Evolutionary conservation across 169 alveolate species (phyloP), one percentile per base, ranked within the genome.

Genomic region (Pseudocohnilembus persalinus): DNA sequence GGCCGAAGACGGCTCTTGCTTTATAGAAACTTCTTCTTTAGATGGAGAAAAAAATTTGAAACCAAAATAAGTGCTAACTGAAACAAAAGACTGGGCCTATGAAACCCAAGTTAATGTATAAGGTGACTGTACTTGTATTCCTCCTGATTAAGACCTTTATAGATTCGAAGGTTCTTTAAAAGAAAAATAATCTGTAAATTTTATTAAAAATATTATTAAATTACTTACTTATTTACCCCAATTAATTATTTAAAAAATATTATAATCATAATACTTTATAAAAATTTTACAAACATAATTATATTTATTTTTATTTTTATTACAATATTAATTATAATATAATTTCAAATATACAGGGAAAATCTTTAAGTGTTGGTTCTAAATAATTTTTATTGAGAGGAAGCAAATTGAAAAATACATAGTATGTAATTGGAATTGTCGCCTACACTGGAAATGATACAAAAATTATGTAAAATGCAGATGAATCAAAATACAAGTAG

Each of bases 31-130:
- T 0, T 84, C 93, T 25, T 92, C 95, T 64, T 83, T 96, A 26
- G 97, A 96, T 90, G 98, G 98, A 27, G 98, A 96, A 87, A 93
- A 95, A 82, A 94, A 93, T 79, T 90, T 94, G 49, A 94, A 96
- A 88, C 87, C 82, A 28, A 79, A 89, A 73, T 64, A 87, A 65
- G 86, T 87, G 28, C 82, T 83, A 1, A 86, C 88, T 76, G 95
- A 91, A 27, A 80, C 91, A n/a, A 82, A 89, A 74, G 83, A 88
- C 35, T 90, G 75, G 88, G 88, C 63, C 73, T 83, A 74, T 83
- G 85, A 49, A 28, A 82, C 49, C 32, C 85, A n/a, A 90, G 89
- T 30, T 73, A 82, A 73, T 83, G 80, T 73, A 80, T 87, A 1
- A 81, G 88, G 84, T 83, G 88, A 68, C 83, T 83, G 34, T 25